Percentiles rank a stretch among this genome's conserved stretches.
These are phyloP conservation scores for Pisolithus marmoratus DNA, from an alignment of 768 basidiomycete species.

Conservation along the genomic window DNA sequence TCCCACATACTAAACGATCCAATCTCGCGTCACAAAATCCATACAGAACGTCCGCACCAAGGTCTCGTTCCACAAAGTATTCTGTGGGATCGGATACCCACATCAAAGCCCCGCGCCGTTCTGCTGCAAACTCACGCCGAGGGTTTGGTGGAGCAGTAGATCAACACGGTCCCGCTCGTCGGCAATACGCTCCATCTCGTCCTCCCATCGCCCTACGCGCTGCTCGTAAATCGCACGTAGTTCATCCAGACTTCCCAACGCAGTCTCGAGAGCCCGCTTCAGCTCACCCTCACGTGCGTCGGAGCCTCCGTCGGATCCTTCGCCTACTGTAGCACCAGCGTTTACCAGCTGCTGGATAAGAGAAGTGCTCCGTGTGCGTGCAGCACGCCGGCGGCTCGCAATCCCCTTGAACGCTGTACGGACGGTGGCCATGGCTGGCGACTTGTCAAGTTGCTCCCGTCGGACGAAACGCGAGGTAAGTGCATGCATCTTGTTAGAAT, in stretches of 20 bases:
- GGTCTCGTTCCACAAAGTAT: too few relatives aligned
- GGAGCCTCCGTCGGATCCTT: conserved; percentile 51
- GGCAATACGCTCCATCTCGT: conserved; percentile 60
- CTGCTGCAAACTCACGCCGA: conserved; percentile 37
- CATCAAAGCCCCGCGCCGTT: conserved; percentile 13
- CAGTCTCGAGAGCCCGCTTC: conserved; percentile 60
- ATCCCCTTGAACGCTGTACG: conserved; percentile 56
- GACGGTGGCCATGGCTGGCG: conserved; percentile 46
- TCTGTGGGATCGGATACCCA: neutral
- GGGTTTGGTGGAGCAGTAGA: conserved; percentile 57
- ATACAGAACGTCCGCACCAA: too few relatives aligned
- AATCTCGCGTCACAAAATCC: too few relatives aligned
- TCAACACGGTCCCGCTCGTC: conserved; percentile 68
- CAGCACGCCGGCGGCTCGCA: conserved; percentile 48
- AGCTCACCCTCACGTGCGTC: conserved; percentile 59
- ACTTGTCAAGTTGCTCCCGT: conserved; percentile 45
- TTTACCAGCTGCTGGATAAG: conserved; percentile 40
- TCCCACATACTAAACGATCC: too few relatives aligned
- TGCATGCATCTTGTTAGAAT: conserved; percentile 58
- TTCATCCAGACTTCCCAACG: conserved; percentile 58
- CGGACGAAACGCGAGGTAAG: conserved; percentile 66
- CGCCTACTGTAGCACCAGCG: conserved; percentile 35
- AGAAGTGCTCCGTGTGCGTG: conserved; percentile 40
- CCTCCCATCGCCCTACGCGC: conserved; percentile 61
- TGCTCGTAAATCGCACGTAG: conserved; percentile 64